Percentiles rank a stretch among this genome's conserved stretches.
Conservation (phyloP, 331 rosid genomes). For the Malus hybrid region DNA sequence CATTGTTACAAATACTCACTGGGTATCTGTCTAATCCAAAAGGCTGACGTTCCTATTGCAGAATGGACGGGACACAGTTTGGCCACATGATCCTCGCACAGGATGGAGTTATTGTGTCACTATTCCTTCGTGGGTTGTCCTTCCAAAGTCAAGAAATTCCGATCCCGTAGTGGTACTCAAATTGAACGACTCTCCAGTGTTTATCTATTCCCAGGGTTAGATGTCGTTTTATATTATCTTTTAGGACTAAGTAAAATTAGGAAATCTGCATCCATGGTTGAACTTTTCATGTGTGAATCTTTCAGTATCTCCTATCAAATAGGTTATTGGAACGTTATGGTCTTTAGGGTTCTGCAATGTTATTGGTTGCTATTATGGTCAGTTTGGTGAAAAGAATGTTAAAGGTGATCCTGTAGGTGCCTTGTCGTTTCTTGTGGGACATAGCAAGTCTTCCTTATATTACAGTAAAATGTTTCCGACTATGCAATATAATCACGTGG, state of each 20-base stretch:
- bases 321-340: neutral
- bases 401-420: neutral
- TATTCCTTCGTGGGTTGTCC: conserved; percentile 83
- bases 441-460: neutral
- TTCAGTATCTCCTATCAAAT: neutral
- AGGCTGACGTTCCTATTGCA: conserved; percentile 29
- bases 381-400: neutral
- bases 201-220: conserved; percentile 31
- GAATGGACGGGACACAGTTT: conserved; percentile 82
- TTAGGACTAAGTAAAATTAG: conserved; percentile 2
- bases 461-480: neutral
- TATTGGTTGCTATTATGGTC: neutral
- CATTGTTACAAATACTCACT: neutral
- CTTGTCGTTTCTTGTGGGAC: neutral
- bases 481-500: neutral
- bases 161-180: conserved; percentile 93
- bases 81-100: conserved; percentile 90
- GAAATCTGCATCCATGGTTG: neutral
- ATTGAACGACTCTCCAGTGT: conserved; percentile 28
- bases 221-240: conserved; percentile 27
- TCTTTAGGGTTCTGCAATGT: neutral
- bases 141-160: conserved; percentile 79
- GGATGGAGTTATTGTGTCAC: conserved; percentile 98
- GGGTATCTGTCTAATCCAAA: conserved; percentile 1
- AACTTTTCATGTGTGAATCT: neutral